Evolutionary conservation across 805 yeast species (phyloP), one percentile per base, ranked within the genome.

Genomic region (Isabelozyma heimii): DNA sequence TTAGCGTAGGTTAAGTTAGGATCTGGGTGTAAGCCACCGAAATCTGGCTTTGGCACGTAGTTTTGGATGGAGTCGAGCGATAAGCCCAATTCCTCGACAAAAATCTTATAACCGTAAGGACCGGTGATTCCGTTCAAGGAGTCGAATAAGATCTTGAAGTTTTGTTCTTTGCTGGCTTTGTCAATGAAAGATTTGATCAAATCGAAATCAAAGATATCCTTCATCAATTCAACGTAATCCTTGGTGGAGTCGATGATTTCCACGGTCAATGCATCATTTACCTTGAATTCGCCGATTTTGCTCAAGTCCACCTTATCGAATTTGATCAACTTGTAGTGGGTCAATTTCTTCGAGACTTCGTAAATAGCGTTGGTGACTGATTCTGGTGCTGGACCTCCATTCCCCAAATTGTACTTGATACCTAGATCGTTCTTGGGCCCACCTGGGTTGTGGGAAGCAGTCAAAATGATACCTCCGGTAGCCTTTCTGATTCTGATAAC

Each of bases 321-420:
- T 45, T 81, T 79, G 37, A 68, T 66, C 15, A 81, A 69, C 63
- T 83, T 82, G 72, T 89, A 92, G 43, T 71, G 62, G 7, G 77
- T 65, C 58, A 94, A 72, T 39, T 68, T 60, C 62, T 77, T 80
- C 16, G 96, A 82, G 27, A 73, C 77, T 50, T 83, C 91, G 73
- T 72, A 94, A 63, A 92, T 94, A 67, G 84, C 82, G 72, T 92
- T 81, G 10, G 99, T 92, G 51, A 94, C 95, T 13, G 87, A 72
- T 68, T 92, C 99, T 10, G 99, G 99, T 9, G 98, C 98, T 40
- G 99, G 99, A 2, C 97, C 99, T 57, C 99, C 99, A 64, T 92
- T 92, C 54, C 88, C 81, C 67, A 94, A 76, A 69, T 92, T 94
- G 75, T 94, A 94, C 74, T 92, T 92, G 76, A 92, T 92, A 47